Percentiles rank a stretch among this genome's conserved stretches.
Conservation (phyloP, 2,329 filamentous ascomycete species). For the Botryotinia convoluta region DNA sequence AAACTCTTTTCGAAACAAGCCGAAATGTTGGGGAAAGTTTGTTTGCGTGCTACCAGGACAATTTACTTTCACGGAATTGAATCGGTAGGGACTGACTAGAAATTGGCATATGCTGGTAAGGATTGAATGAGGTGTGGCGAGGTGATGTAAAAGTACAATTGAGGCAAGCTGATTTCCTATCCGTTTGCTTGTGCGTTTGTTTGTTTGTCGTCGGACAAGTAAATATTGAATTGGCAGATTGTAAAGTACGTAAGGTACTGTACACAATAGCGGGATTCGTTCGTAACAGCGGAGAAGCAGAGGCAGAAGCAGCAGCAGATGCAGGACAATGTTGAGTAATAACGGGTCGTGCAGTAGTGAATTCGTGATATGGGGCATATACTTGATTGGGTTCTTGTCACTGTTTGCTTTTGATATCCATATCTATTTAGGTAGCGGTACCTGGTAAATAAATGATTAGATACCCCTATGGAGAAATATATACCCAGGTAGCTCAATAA, state of each 20-base stretch:
- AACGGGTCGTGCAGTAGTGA: constrained; percentile 1
- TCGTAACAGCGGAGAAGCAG: neutral
- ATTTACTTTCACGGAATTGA: neutral
- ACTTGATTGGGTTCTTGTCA: constrained; percentile 1
- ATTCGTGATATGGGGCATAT: constrained; percentile 1
- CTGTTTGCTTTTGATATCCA: neutral
- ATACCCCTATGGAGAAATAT: constrained; percentile 1
- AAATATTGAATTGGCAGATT: neutral
- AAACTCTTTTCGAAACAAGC: neutral
- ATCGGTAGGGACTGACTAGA: constrained; percentile 1
- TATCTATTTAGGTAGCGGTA: neutral
- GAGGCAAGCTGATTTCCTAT: neutral
- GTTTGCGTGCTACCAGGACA: constrained; percentile 5
- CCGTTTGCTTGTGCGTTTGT: neutral
- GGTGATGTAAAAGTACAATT: neutral
- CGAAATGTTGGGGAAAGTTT: neutral
- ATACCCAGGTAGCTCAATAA: neutral
- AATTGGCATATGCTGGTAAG: neutral
- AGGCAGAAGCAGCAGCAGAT: neutral
- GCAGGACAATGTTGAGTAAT: neutral
- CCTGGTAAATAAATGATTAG: neutral
- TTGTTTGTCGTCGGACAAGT: neutral
- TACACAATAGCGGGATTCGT: neutral
- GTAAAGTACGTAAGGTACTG: neutral
- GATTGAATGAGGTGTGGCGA: neutral